These are phyloP conservation scores for Neofusicoccum cordaticola DNA, from an alignment of 2,329 filamentous ascomycete genomes.

Conservation along the genomic window DNA sequence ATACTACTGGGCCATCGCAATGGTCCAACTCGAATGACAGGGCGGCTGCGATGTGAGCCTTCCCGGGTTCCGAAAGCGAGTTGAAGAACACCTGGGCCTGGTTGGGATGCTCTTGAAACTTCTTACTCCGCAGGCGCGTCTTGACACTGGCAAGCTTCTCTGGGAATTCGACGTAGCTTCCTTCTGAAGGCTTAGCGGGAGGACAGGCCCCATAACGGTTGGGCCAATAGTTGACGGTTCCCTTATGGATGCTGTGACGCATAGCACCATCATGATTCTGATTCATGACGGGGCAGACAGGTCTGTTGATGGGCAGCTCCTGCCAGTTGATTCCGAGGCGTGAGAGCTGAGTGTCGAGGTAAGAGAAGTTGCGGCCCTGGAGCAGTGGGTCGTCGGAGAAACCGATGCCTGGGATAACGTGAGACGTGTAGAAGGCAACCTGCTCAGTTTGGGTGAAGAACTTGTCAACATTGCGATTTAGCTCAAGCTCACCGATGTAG, in stretches of 20 bases:
- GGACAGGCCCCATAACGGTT: constrained; percentile 65
- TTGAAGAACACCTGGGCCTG: constrained; percentile 85
- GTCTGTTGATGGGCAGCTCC: constrained; percentile 73
- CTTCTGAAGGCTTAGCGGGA: constrained; percentile 60
- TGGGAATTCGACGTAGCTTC: constrained; percentile 67
- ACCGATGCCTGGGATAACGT: constrained; percentile 75
- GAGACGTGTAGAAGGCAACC: constrained; percentile 76
- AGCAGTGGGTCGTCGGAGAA: constrained; percentile 72
- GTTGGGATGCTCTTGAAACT: constrained; percentile 74
- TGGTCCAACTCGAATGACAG: constrained; percentile 74
- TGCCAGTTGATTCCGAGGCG: constrained; percentile 73
- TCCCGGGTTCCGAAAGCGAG: constrained; percentile 66
- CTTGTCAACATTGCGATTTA: constrained; percentile 78
- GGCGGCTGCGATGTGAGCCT: constrained; percentile 59
- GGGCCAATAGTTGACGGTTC: constrained; percentile 76
- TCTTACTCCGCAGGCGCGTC: constrained; percentile 63
- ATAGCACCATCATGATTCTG: constrained; percentile 72
- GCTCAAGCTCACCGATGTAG: constrained; percentile 74
- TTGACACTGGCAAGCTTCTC: constrained; percentile 69
- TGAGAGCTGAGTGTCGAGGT: constrained; percentile 66
- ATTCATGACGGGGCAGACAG: constrained; percentile 72
- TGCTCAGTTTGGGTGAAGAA: constrained; percentile 83
- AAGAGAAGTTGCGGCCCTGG: constrained; percentile 69
- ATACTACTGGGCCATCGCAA: constrained; percentile 75
- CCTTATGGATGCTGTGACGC: constrained; percentile 70